phyloP scores from a whole-genome alignment of 306 rosid genomes.

The Betula pendula region DNA sequence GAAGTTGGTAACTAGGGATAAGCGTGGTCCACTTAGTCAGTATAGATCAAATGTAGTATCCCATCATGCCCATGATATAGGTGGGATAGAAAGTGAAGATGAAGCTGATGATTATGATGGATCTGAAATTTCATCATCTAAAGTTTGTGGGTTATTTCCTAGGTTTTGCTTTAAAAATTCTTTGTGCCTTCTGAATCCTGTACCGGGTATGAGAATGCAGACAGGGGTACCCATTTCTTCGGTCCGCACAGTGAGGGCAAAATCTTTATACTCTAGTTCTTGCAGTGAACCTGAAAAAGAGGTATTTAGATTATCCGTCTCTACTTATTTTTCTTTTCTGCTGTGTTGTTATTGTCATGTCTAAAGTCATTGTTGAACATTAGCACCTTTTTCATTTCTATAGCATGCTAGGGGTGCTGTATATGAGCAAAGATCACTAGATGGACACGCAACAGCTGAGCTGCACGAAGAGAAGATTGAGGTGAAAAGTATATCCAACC shows the following conservation, averaged over 20 bases:
- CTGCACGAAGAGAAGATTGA: conserved; percentile 14
- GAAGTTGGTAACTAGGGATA: conserved; percentile 36
- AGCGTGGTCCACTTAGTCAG: conserved; percentile 34
- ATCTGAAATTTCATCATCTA: conserved; percentile 32
- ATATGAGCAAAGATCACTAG: conserved; percentile 28
- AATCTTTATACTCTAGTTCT: conserved; percentile 40
- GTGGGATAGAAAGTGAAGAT: conserved; percentile 46
- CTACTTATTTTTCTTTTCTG: conserved; percentile 4
- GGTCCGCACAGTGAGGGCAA: conserved; percentile 39
- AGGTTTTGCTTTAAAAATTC: conserved; percentile 41
- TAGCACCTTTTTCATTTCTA: conserved; percentile 28
- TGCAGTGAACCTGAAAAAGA: conserved; percentile 35
- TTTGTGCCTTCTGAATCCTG: conserved; percentile 48
- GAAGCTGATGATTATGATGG: conserved; percentile 44
- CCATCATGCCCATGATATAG: conserved; percentile 34
- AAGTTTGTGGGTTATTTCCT: conserved; percentile 59
- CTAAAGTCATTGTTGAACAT: conserved; percentile 11
- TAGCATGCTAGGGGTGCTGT: conserved; percentile 45
- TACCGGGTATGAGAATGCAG: conserved; percentile 54
- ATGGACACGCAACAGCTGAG: conserved; percentile 12
- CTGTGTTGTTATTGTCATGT: conserved; percentile 17
- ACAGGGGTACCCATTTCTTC: conserved; percentile 35
- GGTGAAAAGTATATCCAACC: conserved; percentile 21
- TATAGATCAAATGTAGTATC: conserved; percentile 32
- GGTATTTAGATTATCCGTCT: conserved; percentile 38